Evolutionary conservation across 2,329 filamentous ascomycete species (phyloP).

Genomic region (Ceratocystis cacaofunesta): DNA sequence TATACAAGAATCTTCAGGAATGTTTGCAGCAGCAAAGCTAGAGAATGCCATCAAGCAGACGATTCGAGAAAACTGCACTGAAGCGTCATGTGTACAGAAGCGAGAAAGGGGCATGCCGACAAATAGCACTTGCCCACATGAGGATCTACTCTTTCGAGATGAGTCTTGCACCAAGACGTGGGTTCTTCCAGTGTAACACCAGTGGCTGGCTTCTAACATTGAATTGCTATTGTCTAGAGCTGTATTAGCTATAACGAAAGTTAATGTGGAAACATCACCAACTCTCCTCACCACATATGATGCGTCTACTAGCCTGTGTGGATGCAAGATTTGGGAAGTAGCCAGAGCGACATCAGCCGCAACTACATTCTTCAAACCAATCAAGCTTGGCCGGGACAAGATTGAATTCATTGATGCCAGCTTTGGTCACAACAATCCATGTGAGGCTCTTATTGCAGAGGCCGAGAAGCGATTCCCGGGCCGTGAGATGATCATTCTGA

Average conservation of each 20-base stretch:
- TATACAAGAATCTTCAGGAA: slow-evolving; percentile 20
- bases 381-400: slow-evolving; percentile 20
- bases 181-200: neutral
- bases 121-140: neutral
- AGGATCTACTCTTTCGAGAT: neutral
- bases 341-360: slow-evolving; percentile 23
- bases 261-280: slow-evolving; percentile 13
- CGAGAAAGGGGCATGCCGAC: slow-evolving; percentile 2
- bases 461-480: slow-evolving; percentile 20
- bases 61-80: neutral
- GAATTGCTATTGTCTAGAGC: neutral
- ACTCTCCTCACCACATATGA: slow-evolving; percentile 23
- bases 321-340: slow-evolving; percentile 23
- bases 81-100: neutral
- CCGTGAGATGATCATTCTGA: slow-evolving; percentile 18
- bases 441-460: slow-evolving; percentile 22
- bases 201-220: neutral
- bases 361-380: slow-evolving; percentile 23
- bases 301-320: slow-evolving; percentile 16
- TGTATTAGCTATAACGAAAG: neutral
- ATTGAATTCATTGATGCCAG: slow-evolving; percentile 23
- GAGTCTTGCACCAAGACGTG: neutral
- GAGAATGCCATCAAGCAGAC: neutral
- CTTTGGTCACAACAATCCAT: slow-evolving; percentile 24
- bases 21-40: slow-evolving; percentile 4